Evolutionary conservation across 495 filamentous ascomycete genomes (phyloP), one percentile per base, ranked within the genome.

Genomic region (Peziza echinospora): DNA sequence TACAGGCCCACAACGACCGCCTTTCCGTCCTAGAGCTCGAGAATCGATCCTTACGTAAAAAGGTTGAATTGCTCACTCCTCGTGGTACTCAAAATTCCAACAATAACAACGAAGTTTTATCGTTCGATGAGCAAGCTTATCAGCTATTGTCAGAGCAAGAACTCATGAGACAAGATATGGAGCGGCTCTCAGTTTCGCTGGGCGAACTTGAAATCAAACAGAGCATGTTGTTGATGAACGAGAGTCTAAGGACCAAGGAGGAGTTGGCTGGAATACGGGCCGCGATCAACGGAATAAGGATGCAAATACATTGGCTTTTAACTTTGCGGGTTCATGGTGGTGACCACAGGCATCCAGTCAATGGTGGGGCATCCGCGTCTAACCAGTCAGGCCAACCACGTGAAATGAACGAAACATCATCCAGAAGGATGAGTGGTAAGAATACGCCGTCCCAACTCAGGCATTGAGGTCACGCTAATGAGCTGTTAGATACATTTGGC

Each of bases 231-330:
- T 65, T 76, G 44, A 70, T 82, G 65, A 80, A 76, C 55, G 77
- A 81, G 58, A 74, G 65, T 30, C 63, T 80, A 24, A 71, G 75
- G 5, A 66, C 70, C 42, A 75, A 78, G 47, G 78, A 82, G 52
- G 76, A 82, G 48, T 69, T 80, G 62, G 68, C 74, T 1, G 73
- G 76, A 46, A 72, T 72, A 0, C 77, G 75, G 46, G 75, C 77
- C 5, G 76, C 73, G 13, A 65, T 82, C 41, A 69, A 66, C 50
- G 67, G 66, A 22, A 67, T 81, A 30, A 67, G 75, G 26, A 71
- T 76, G 67, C 78, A 82, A 52, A 62, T 82, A 11, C 75, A 80
- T 46, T 80, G 78, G 75, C 67, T 82, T 7, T 68, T 76, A 62
- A 75, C 70, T 26, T 66, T 73, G 9, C 67, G 73, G 8, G 59